These are phyloP conservation scores for Sclerotinia sclerotiorum DNA, from an alignment of 2,329 filamentous ascomycete species.

Conservation along the genomic window DNA sequence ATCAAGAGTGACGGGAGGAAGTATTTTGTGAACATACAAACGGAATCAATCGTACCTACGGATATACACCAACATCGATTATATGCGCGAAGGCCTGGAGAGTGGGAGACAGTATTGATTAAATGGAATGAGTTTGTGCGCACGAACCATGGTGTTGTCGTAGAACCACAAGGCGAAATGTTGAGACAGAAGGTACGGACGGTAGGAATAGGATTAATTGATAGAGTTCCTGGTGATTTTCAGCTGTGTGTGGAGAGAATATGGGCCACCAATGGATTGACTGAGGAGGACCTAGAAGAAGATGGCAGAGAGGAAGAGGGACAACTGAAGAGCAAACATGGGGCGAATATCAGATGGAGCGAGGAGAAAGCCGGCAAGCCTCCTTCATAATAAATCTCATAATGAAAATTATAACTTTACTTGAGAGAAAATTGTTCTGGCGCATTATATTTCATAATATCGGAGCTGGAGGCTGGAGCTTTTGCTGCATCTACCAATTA, in stretches of 20 bases:
- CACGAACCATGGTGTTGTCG: conserved; percentile 87
- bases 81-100: conserved; percentile 72
- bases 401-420: not conserved
- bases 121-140: conserved; percentile 91
- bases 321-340: conserved; percentile 46
- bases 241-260: conserved; percentile 81
- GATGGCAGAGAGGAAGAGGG: conserved; percentile 41
- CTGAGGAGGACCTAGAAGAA: conserved; percentile 31
- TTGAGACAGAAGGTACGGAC: conserved; percentile 81
- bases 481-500: not conserved
- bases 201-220: conserved; percentile 84
- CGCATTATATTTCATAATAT: not conserved
- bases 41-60: conserved; percentile 88
- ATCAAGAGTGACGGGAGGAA: conserved; percentile 87
- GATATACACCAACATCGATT: conserved; percentile 94
- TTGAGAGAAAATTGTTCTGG: not conserved
- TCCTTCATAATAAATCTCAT: not conserved
- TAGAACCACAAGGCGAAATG: conserved; percentile 91
- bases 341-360: conserved; percentile 47
- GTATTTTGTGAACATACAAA: conserved; percentile 95
- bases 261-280: conserved; percentile 76
- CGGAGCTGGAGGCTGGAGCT: not conserved
- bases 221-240: conserved; percentile 84
- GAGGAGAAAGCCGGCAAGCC: conserved; percentile 26
- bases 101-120: conserved; percentile 95